Base-by-base conservation (phyloP, 495 filamentous ascomycete genomes). In the Podospora australis region DNA sequence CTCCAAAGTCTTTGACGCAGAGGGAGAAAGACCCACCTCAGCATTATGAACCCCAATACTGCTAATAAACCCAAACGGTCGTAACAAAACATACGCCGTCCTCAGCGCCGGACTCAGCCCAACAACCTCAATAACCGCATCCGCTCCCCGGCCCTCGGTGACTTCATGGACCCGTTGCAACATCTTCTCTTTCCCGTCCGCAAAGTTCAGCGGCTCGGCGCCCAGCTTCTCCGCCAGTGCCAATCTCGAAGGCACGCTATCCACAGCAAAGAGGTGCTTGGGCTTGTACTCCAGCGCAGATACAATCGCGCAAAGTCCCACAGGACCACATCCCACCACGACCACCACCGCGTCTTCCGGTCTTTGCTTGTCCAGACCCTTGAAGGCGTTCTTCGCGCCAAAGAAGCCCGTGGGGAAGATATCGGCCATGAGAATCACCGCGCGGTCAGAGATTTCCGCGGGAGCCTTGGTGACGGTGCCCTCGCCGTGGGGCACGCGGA, bases 21-120 rank as follows among this genome's bases (percentile, higher is more conserved):
- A n/a, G n/a, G n/a, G n/a, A n/a, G n/a, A n/a, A n/a, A n/a, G n/a
- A n/a, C n/a, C n/a, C n/a, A n/a, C n/a, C n/a, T 90, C 88, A 19
- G 75, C 86, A 66, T 95, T 96, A 57, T 96, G 91, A 19, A 97
- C 90, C 2, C 92, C 92, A 50, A 96, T 88, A 56, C 86, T 90
- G 49, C 80, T 85, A 49, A 98, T 90, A 8, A 81, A 75, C 1
- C 90, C 90, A 75, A 83, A 98, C 17, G 92, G 90, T 44, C 92
- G 77, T 32, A 98, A 53, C 30, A 96, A 67, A 35, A 96, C 90
- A 65, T 87, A 96, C 0, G 80, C 88, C 46, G 87, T 88, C 62
- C 75, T 80, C 60, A 96, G 66, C 14, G 92, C 92, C 45, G 84
- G 80, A 44, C 83, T 90, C 55, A 88, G 66, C 1, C 92, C 92